A percentile compares a stretch with the other conserved stretches of the same genome.
phyloP scores from a whole-genome alignment of 1,139 yeast genomes.

The Yamadazyma pseudoaaseri region DNA sequence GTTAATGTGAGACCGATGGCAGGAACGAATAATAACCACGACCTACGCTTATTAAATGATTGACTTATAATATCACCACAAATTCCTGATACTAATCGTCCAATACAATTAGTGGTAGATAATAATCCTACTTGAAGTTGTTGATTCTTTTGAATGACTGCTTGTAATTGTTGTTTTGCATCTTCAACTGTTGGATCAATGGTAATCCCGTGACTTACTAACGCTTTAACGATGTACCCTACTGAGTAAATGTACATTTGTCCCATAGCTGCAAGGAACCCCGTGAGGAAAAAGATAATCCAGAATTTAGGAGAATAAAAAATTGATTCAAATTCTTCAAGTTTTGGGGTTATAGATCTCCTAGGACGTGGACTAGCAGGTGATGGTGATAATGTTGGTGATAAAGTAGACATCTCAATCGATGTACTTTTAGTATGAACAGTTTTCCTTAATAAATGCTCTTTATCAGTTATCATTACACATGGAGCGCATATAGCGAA shows the following conservation, averaged over 20 bases:
- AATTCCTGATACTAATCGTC: slow-evolving; percentile 52
- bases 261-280: slow-evolving; percentile 54
- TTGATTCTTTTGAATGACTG: slow-evolving; percentile 46
- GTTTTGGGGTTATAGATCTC: background rate
- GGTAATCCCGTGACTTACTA: slow-evolving; percentile 26
- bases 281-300: slow-evolving; percentile 46
- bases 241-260: slow-evolving; percentile 65
- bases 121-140: slow-evolving; percentile 56
- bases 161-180: slow-evolving; percentile 21
- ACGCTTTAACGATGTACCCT: slow-evolving; percentile 58
- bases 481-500: slow-evolving; percentile 47
- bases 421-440: slow-evolving; percentile 6
- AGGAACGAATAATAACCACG: slow-evolving; percentile 49
- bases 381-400: slow-evolving; percentile 3
- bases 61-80: slow-evolving; percentile 51
- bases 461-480: slow-evolving; percentile 43
- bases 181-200: slow-evolving; percentile 14
- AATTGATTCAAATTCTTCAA: slow-evolving; percentile 21
- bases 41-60: slow-evolving; percentile 40
- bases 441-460: slow-evolving; percentile 19
- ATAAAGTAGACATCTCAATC: slow-evolving; percentile 12
- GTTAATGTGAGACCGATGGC: slow-evolving; percentile 37
- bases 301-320: slow-evolving; percentile 43
- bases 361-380: slow-evolving; percentile 3
- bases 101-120: slow-evolving; percentile 54